Conservation (phyloP, 2,329 filamentous ascomycete species). For the Talaromyces marneffei region DNA sequence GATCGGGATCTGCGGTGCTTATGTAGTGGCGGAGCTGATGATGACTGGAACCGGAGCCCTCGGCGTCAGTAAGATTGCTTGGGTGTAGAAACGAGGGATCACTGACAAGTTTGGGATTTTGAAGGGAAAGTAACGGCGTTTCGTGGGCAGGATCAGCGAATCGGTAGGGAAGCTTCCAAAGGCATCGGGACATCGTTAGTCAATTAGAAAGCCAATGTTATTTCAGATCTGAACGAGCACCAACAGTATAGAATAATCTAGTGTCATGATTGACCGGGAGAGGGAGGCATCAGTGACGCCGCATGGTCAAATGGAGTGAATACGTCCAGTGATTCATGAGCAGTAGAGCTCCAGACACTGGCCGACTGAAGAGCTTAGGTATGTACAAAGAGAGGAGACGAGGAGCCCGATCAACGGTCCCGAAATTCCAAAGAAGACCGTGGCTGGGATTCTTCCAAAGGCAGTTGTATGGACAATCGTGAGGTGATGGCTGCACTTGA, state of each 20-base stretch:
- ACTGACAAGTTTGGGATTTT: constrained; percentile 61
- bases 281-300: constrained; percentile 22
- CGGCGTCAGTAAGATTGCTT: constrained; percentile 12
- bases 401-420: background rate
- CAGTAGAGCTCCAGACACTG: background rate
- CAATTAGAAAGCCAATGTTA: background rate
- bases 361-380: background rate
- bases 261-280: constrained; percentile 34
- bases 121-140: constrained; percentile 62
- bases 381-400: background rate
- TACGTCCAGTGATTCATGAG: background rate
- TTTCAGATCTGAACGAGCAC: constrained; percentile 14
- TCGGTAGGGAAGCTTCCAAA: constrained; percentile 61
- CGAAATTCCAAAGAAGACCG: background rate
- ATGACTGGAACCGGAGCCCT: constrained; percentile 28
- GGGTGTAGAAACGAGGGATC: background rate
- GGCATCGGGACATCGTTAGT: constrained; percentile 10
- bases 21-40: constrained; percentile 73
- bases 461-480: background rate
- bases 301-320: constrained; percentile 26
- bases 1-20: constrained; percentile 67
- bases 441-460: background rate
- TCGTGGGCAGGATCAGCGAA: constrained; percentile 54
- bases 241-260: constrained; percentile 36
- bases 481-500: background rate